Evolutionary conservation across 257 asterid genomes (phyloP).

Genomic region (Craterostigma plantagineum): DNA sequence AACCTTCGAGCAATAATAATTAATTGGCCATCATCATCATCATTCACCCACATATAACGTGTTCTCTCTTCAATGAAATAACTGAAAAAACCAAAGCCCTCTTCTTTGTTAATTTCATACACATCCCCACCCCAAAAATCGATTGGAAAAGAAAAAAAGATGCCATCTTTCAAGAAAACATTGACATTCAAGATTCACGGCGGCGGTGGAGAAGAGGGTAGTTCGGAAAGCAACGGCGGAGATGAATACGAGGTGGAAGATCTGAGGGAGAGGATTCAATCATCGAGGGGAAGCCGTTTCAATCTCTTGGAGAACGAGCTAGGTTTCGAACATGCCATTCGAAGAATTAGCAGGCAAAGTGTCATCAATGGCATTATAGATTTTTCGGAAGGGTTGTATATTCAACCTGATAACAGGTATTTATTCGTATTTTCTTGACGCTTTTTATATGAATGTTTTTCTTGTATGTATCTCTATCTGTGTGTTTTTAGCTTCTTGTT

Average conservation of each 20-base stretch:
- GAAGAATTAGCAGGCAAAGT: slow-evolving; percentile 31
- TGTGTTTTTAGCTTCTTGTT: too few relatives aligned
- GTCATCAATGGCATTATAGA: slow-evolving; percentile 42
- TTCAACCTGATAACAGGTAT: slow-evolving; percentile 57
- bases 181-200: background rate
- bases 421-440: background rate
- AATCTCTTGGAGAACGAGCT: slow-evolving; percentile 6
- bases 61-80: too few relatives aligned
- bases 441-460: too few relatives aligned
- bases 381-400: slow-evolving; percentile 31
- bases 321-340: slow-evolving; percentile 6
- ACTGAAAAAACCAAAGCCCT: too few relatives aligned
- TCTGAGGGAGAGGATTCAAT: background rate
- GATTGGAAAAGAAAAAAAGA: too few relatives aligned
- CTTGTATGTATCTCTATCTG: too few relatives aligned
- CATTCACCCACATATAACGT: too few relatives aligned
- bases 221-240: background rate
- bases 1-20: too few relatives aligned
- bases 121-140: too few relatives aligned
- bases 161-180: too few relatives aligned
- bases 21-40: too few relatives aligned
- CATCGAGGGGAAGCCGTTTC: slow-evolving; percentile 6
- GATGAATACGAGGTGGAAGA: slow-evolving; percentile 7
- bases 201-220: background rate
- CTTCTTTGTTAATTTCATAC: too few relatives aligned